A percentile compares a stretch with the other conserved stretches of the same genome.
Evolutionary conservation across 2,329 filamentous ascomycete genomes (phyloP).

Genomic region (Drechslerella dactyloides): DNA sequence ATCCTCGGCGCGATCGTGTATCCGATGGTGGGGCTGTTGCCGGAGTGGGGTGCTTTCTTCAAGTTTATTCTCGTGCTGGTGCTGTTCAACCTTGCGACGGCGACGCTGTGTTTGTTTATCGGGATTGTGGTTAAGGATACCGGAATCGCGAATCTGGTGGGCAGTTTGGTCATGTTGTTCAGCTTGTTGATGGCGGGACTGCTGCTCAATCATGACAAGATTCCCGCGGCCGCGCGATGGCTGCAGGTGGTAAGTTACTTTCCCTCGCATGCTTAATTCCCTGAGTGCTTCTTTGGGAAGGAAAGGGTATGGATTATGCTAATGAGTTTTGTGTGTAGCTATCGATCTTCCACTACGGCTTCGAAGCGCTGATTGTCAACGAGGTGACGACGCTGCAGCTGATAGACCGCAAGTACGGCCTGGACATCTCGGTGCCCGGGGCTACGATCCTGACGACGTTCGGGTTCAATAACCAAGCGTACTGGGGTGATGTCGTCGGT

Average conservation of each 20-base stretch:
- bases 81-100: constrained; percentile 92
- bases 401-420: constrained; percentile 90
- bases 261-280: neutral
- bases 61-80: constrained; percentile 91
- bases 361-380: constrained; percentile 95
- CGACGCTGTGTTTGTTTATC: constrained; percentile 92
- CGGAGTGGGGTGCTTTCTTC: constrained; percentile 81
- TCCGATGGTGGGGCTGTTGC: constrained; percentile 92
- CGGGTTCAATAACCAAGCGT: constrained; percentile 84
- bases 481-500: constrained; percentile 84
- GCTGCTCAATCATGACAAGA: constrained; percentile 90
- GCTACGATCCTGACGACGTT: constrained; percentile 93
- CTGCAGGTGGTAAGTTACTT: constrained; percentile 72
- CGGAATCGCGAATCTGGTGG: constrained; percentile 89
- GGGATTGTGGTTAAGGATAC: constrained; percentile 92
- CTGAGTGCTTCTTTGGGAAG: neutral
- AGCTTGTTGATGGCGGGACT: constrained; percentile 92
- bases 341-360: constrained; percentile 97
- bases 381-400: constrained; percentile 90
- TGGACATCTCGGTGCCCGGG: constrained; percentile 94
- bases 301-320: constrained; percentile 30
- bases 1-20: constrained; percentile 96
- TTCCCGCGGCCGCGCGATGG: constrained; percentile 84
- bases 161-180: constrained; percentile 96
- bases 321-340: constrained; percentile 62